These are phyloP conservation scores for Tanacetum coccineum DNA, from an alignment of 129 eudicot genomes.

Conservation along the genomic window DNA sequence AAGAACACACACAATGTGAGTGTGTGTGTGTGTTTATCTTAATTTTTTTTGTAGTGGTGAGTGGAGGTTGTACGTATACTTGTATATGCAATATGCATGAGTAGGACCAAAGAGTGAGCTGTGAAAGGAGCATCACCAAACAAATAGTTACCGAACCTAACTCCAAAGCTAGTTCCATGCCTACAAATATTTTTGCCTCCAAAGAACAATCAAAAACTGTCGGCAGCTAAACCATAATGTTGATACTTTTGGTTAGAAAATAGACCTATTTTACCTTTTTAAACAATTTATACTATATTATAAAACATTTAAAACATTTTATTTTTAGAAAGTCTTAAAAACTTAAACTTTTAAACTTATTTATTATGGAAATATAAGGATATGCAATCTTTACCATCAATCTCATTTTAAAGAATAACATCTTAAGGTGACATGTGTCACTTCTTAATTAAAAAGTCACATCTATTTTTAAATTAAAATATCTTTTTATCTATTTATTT, in stretches of 20 bases:
- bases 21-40: slow-evolving; percentile 15
- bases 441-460: too few species aligned
- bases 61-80: slow-evolving; percentile 19
- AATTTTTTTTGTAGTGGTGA: background rate
- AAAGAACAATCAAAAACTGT: slow-evolving; percentile 34
- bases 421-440: too few species aligned
- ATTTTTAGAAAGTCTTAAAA: too few species aligned
- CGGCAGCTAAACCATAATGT: slow-evolving; percentile 40
- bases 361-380: too few species aligned
- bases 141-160: slow-evolving; percentile 30
- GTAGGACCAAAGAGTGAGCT: slow-evolving; percentile 32
- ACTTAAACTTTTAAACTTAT: too few species aligned
- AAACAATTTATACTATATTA: too few species aligned
- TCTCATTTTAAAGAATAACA: too few species aligned
- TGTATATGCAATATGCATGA: slow-evolving; percentile 25
- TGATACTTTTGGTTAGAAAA: slow-evolving; percentile 14
- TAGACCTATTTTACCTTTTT: background rate
- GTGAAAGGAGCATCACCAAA: slow-evolving; percentile 27
- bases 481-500: too few species aligned
- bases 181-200: slow-evolving; percentile 31
- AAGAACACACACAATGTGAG: slow-evolving; percentile 10
- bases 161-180: slow-evolving; percentile 39
- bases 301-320: too few species aligned
- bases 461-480: too few species aligned
- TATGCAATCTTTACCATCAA: too few species aligned